Evolutionary conservation across 2,329 filamentous ascomycete genomes (phyloP), one percentile per base, ranked within the genome.

Genomic region (Pseudocercospora fuligena): DNA sequence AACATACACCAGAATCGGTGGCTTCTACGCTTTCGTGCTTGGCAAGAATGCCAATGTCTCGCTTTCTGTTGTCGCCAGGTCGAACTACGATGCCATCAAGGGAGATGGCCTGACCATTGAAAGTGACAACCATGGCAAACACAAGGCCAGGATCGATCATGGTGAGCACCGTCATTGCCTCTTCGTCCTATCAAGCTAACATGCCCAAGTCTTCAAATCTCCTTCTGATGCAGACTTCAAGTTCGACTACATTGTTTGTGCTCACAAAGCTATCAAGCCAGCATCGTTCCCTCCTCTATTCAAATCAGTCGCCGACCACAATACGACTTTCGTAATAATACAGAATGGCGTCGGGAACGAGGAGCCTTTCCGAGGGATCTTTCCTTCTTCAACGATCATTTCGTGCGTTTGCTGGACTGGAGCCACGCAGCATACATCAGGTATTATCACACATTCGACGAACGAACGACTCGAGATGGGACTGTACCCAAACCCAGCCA

Each of bases 341-440:
- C 87, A 90, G 68, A 90, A 89, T 70, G 88, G 88, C 0, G 84
- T 89, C 25, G 83, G 82, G 0, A 88, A 89, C 66, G 88, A 90
- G 73, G 82, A 85, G 14, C 83, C 86, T 3, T 88, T 88, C 61
- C 73, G 78, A 0, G 69, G 73, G 0, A 75, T 76, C 0, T 90
- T 85, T 68, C 85, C 86, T 0, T 62, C 74, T 0, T 83, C 82
- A 40, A 83, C 86, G 0, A 82, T 89, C 29, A 76, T 89, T 21
- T 87, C 84, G 51, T 84, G 83, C 36, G 86, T 88, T 1, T 80
- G 82, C 1, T 86, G 83, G 86, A 82, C 86, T 0, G 86, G 86
- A 4, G 85, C 84, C 8, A 80, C 75, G 0, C 86, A 88, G 69
- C 76, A 76, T 2, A 73, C 78, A 7, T 85, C 85, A 0, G 86